Percentiles rank a stretch among this genome's conserved stretches.
These are phyloP conservation scores for Quercus alba DNA, from an alignment of 306 rosid genomes.

Conservation along the genomic window DNA sequence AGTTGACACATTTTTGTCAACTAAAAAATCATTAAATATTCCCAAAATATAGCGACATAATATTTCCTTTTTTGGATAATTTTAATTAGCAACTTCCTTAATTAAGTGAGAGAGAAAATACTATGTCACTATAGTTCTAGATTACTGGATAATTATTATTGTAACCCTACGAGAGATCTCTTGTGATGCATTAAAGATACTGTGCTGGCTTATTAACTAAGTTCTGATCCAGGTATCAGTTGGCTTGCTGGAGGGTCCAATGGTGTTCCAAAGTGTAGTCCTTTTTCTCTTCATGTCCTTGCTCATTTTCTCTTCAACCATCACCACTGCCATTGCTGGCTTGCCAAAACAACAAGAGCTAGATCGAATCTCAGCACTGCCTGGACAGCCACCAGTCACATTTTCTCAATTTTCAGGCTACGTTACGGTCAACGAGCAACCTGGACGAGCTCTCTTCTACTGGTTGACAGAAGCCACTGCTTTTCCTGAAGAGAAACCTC, in stretches of 20 bases:
- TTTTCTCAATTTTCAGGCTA: conserved; percentile 81
- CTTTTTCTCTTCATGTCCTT: neutral
- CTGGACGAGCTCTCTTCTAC: conserved; percentile 82
- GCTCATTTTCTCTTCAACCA: conserved; percentile 2
- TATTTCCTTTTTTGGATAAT: too few species aligned
- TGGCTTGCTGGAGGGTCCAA: conserved; percentile 6
- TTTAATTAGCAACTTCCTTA: too few species aligned
- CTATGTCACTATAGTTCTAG: too few species aligned
- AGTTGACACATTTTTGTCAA: too few species aligned
- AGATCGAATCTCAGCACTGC: conserved; percentile 61
- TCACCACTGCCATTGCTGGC: neutral
- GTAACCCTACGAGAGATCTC: neutral
- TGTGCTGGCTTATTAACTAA: neutral
- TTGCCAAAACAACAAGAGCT: conserved; percentile 41
- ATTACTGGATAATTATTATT: too few species aligned
- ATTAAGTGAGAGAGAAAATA: too few species aligned
- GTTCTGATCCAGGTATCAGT: neutral
- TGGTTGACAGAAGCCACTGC: conserved; percentile 67
- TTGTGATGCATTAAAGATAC: conserved; percentile 10
- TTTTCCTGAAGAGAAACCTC: conserved; percentile 55
- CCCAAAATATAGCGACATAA: too few species aligned
- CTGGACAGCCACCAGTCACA: conserved; percentile 70
- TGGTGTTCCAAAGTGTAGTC: conserved; percentile 13
- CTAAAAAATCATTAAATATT: too few species aligned
- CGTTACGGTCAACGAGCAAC: conserved; percentile 53